Base-by-base conservation (phyloP, 1,284 basidiomycete species). In the Tetrapyrgos nigripes region DNA sequence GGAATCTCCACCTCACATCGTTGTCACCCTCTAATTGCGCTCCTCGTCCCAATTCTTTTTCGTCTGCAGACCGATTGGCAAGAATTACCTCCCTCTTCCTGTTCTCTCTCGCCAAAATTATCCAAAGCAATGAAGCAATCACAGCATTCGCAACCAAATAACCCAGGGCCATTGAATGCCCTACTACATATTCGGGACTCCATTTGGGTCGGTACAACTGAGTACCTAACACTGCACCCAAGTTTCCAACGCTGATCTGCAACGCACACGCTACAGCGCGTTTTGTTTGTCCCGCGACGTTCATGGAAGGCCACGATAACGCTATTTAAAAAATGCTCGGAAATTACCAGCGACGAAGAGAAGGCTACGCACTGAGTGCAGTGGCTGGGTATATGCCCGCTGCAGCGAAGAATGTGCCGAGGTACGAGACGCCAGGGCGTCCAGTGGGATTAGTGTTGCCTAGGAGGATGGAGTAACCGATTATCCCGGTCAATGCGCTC, bases 241-340 rank as follows among this genome's bases (percentile, higher is more conserved):
- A 73, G 65, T 90, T 86, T 6, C 87, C 87, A 11, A 89, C 81
- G 14, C 81, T 82, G 58, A 91, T 89, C 68, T 89, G 86, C 80
- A 88, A 82, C 1, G 86, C 88, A 2, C 86, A 78, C 0, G 83
- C 84, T 1, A 86, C 79, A 1, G 87, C 88, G 4, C 88, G 81
- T 67, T 89, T 89, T 1, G 87, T 90, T 65, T 89, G 88, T 3
- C 83, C 84, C 8, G 83, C 84, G n/a, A 89, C 83, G 62, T 90
- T 90, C 72, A 89, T 86, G n/a, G 83, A 79, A 0, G 87, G 86
- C 83, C 87, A 87, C 57, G 64, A 29, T 26, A 56, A 27, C 6
- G 23, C 14, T 19, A 33, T 44, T 51, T 3, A n/a, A 27, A 40
- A 27, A 29, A n/a, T 17, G 37, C 27, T 45, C 9, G 26, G 24